These are phyloP conservation scores for Perkinsus chesapeaki DNA, from an alignment of 169 alveolate genomes.

Conservation along the genomic window DNA sequence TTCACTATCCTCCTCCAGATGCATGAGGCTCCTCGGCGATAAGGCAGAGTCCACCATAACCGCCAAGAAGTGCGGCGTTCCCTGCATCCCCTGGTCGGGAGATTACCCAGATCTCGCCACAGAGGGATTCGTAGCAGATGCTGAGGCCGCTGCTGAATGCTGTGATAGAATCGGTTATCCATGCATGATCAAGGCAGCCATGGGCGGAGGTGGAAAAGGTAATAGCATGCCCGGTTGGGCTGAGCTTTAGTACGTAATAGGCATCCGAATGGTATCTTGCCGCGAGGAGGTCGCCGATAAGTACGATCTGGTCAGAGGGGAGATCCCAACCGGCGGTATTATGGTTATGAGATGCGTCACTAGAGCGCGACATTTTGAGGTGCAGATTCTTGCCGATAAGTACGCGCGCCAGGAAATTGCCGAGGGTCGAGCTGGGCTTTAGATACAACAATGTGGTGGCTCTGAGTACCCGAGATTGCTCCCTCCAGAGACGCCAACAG, in stretches of 20 bases:
- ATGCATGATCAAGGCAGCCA: slow-evolving; percentile 87
- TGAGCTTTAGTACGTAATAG: slow-evolving; percentile 47
- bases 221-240: slow-evolving; percentile 61
- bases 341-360: slow-evolving; percentile 42
- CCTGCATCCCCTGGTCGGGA: slow-evolving; percentile 83
- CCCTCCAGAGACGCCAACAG: slow-evolving; percentile 84
- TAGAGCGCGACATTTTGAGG: slow-evolving; percentile 75
- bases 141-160: slow-evolving; percentile 61
- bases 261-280: slow-evolving; percentile 18
- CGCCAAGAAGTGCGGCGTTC: slow-evolving; percentile 78
- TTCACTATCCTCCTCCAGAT: background rate
- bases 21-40: slow-evolving; percentile 83
- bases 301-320: slow-evolving; percentile 41
- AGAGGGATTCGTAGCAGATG: slow-evolving; percentile 12
- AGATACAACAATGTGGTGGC: slow-evolving; percentile 60
- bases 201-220: slow-evolving; percentile 96
- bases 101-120: slow-evolving; percentile 27
- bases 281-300: slow-evolving; percentile 32
- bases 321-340: slow-evolving; percentile 38
- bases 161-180: slow-evolving; percentile 86
- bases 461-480: slow-evolving; percentile 81
- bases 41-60: slow-evolving; percentile 80
- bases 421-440: background rate
- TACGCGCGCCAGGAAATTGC: slow-evolving; percentile 19
- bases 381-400: slow-evolving; percentile 78